Percentiles rank a stretch among this genome's conserved stretches.
These are phyloP conservation scores for Yamadazyma epiphylla DNA, from an alignment of 1,139 yeast genomes.

Conservation along the genomic window DNA sequence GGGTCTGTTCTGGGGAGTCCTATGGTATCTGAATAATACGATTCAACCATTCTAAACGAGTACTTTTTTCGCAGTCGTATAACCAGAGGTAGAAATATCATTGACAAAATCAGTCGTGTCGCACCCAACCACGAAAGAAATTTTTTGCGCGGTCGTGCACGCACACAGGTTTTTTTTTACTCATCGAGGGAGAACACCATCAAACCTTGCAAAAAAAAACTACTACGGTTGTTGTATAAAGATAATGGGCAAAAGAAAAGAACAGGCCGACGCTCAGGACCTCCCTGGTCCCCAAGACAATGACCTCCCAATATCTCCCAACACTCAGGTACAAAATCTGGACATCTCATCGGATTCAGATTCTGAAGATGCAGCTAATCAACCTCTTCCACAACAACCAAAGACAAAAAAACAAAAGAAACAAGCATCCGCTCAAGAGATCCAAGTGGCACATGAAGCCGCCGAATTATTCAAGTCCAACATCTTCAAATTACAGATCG, in stretches of 20 bases:
- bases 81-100: too few species aligned
- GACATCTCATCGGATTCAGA: constrained; percentile 12
- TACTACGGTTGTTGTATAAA: too few species aligned
- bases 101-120: too few species aligned
- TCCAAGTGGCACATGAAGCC: constrained; percentile 88
- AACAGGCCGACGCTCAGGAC: neutral
- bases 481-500: constrained; percentile 90
- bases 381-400: constrained; percentile 8
- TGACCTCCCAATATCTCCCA: too few species aligned
- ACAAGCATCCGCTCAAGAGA: constrained; percentile 71
- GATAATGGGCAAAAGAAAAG: constrained; percentile 1
- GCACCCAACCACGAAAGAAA: too few species aligned
- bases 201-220: too few species aligned
- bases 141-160: too few species aligned
- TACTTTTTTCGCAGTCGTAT: too few species aligned
- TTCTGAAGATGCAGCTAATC: constrained; percentile 10
- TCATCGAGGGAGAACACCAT: too few species aligned
- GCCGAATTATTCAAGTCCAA: constrained; percentile 92
- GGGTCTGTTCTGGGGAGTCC: constrained; percentile 70
- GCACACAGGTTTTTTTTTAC: too few species aligned
- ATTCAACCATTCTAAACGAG: too few species aligned
- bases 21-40: constrained; percentile 56
- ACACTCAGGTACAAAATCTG: too few species aligned
- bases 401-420: constrained; percentile 31
- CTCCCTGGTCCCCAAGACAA: neutral